These are phyloP conservation scores for Pelargonium citronellum DNA, from an alignment of 441 rosid species.

Conservation along the genomic window DNA sequence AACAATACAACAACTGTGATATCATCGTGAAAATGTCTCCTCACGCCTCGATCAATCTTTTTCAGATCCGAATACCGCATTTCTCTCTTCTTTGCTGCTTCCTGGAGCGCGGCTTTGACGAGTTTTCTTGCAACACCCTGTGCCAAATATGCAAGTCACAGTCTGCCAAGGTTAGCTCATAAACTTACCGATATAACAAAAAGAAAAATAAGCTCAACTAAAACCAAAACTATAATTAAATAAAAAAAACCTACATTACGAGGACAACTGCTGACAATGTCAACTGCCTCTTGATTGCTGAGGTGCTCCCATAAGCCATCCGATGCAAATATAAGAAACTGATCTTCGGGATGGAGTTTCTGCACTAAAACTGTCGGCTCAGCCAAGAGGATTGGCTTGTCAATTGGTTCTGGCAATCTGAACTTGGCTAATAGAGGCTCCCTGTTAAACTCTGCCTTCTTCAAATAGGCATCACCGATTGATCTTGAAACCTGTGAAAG, in stretches of 20 bases:
- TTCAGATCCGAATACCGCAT: constrained; percentile 96
- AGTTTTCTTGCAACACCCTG: constrained; percentile 90
- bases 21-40: constrained; percentile 95
- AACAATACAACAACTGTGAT: constrained; percentile 77
- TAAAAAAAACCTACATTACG: constrained; percentile 41
- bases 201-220: too few species aligned
- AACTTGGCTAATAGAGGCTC: constrained; percentile 69
- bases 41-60: constrained; percentile 84
- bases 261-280: constrained; percentile 62
- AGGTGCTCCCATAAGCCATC: constrained; percentile 98
- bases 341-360: constrained; percentile 59
- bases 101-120: constrained; percentile 74
- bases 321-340: constrained; percentile 76
- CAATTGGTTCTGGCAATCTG: constrained; percentile 64
- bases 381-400: constrained; percentile 65
- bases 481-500: constrained; percentile 67
- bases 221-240: neutral
- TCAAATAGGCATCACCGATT: constrained; percentile 87
- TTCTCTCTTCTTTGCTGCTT: constrained; percentile 83
- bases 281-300: constrained; percentile 89
- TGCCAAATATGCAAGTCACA: constrained; percentile 7
- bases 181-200: too few species aligned
- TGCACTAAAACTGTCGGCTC: constrained; percentile 70
- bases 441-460: constrained; percentile 83
- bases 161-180: too few species aligned